Base-by-base conservation (phyloP, 495 filamentous ascomycete species). In the Hypoxylon subgilvum region DNA sequence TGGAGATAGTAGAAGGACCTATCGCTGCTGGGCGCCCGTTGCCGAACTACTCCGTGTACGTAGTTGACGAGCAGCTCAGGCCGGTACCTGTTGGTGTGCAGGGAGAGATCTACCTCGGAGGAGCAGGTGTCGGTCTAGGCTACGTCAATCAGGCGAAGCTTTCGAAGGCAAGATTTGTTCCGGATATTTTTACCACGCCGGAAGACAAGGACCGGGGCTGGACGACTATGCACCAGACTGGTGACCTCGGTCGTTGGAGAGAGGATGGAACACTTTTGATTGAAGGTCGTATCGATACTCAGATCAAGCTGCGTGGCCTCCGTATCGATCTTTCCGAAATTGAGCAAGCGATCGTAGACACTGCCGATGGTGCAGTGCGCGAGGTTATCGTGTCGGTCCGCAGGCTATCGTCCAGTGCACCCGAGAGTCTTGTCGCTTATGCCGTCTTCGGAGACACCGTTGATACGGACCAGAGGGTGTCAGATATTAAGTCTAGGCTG, bases 241-340 rank as follows among this genome's bases (percentile, higher is more conserved):
- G 79, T 1, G 78, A 83, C 44, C 45, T 46, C 0, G 76, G 73
- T 1, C 61, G 53, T 9, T 41, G 76, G 3, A 41, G 30, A 3
- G 12, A 36, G 0, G 76, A 79, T 44, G 82, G 81, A 0, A 8
- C 54, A 0, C 28, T 84, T 1, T 34, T 74, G 0, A 62, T 79
- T 30, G 36, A 67, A 0, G 70, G 72, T 1, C 75, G 82, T 1
- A 72, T 80, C 5, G 77, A 80, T 21, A 77, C 71, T 4, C 77
- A 82, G 56, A 57, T 83, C 31, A 84, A 86, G 51, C 31, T 86
- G 2, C 65, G 76, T 0, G 83, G 83, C 0, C 44, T 82, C 5
- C 79, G 82, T 0, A 74, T 84, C 7, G 80, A 86, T 4, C 50
- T 85, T 0, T 43, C 69, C 10, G 82, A 85, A 9, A 68, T 84